A percentile compares a stretch with the other conserved stretches of the same genome.
Conservation (phyloP, 169 alveolate species). For the Plasmodium inui region DNA sequence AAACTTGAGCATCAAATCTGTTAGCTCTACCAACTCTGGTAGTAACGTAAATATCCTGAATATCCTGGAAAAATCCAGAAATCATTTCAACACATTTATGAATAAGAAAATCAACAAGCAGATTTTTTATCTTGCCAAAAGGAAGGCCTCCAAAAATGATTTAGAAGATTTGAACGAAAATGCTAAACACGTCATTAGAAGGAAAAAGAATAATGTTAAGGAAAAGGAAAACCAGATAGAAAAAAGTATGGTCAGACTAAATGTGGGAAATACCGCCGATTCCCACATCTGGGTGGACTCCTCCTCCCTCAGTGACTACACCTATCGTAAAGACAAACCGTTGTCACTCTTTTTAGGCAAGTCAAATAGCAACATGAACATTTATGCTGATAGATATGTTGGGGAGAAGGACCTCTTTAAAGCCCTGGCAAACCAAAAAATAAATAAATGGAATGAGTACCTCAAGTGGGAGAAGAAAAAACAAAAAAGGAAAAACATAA, state of each 20-base stretch:
- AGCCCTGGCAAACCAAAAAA: background rate
- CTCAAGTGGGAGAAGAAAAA: conserved; percentile 21
- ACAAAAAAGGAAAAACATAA: conserved; percentile 26
- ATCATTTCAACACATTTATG: conserved; percentile 47
- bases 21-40: conserved; percentile 41
- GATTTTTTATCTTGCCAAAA: conserved; percentile 41
- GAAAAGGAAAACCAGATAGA: background rate
- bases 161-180: conserved; percentile 37
- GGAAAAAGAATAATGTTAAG: background rate
- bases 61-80: conserved; percentile 14
- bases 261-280: background rate
- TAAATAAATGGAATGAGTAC: conserved; percentile 11
- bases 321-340: background rate
- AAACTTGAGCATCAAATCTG: conserved; percentile 22
- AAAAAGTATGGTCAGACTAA: background rate
- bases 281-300: background rate
- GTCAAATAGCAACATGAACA: background rate
- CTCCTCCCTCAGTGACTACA: conserved; percentile 8
- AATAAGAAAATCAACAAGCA: conserved; percentile 47
- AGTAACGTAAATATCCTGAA: conserved; percentile 40
- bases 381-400: background rate
- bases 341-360: conserved; percentile 1
- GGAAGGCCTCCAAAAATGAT: background rate
- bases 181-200: background rate
- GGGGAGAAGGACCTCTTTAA: conserved; percentile 12